Evolutionary conservation across 1,284 basidiomycete genomes (phyloP), one percentile per base, ranked within the genome.

Genomic region (Pterula multifida): DNA sequence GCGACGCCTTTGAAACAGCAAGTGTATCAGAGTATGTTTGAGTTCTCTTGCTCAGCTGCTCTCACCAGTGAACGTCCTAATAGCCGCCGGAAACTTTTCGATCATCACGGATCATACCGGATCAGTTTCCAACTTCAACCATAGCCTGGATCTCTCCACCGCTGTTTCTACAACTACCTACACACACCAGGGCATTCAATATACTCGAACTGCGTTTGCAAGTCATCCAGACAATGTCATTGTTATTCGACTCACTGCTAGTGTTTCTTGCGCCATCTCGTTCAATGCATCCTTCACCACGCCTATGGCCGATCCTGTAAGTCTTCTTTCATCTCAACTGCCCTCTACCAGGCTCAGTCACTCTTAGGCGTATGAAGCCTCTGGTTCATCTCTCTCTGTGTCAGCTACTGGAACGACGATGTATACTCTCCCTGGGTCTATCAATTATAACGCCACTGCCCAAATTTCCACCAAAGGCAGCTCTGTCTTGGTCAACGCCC

Each of bases 161-260:
- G 54, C 54, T 46, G 24, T 55, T 6, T 49, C 54, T n/a, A 55
- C 54, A 12, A 52, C 54, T 13, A 52, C 49, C 3, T 55, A 55
- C 42, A 47, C 26, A n/a, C 47, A 28, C 26, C 47, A 51, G 13
- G 54, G 51, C 15, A 50, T 55, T 13, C 36, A 49, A 24, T 55
- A 47, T 36, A 55, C 54, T n/a, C 52, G 54, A 36, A 51, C 22
- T 13, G 52, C 54, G 12, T 55, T 55, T 35, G 54, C 52, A 3
- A 53, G 48, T 39, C 50, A 53, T 49, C 52, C 54, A 3, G 52
- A 55, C 23, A 52, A 55, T 42, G 54, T 53, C 24, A 48, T 55
- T 17, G 54, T 55, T 15, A 50, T 55, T 15, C 50, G 46, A 24
- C 49, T 55, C 22, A 39, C 50, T 26, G 48, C 54, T 11, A 55